Evolutionary conservation across 1,284 basidiomycete species (phyloP), one percentile per base, ranked within the genome.

Genomic region (Rhodotorula sp.): DNA sequence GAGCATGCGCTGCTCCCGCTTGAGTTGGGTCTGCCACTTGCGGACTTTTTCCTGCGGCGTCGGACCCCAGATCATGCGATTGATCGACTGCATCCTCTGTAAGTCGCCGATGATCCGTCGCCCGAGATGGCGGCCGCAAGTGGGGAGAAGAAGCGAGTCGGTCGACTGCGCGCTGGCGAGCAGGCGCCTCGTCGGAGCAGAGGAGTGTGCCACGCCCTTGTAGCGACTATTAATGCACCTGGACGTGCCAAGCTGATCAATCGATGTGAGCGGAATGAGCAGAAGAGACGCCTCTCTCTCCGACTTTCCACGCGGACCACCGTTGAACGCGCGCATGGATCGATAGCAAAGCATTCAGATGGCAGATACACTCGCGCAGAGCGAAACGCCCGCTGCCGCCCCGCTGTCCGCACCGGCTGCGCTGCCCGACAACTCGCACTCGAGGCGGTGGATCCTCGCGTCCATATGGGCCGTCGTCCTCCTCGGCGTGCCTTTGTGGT

Each of bases 11-110:
- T 88, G 85, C 81, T 97, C 91, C 65, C 86, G 81, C 60, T 91
- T 88, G 70, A 97, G 83, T 80, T 91, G 93, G 26, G 83, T 78
- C 80, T 96, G 93, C 95, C 95, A 97, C 81, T 86, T 85, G 62
- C 89, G 86, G 20, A 96, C 89, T 77, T 86, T 88, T 83, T 97
- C 95, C 81, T 97, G 93, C 48, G 95, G 89, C 0, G 93, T 91
- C 26, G 93, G 95, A 4, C 95, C 95, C 83, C 96, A 97, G 53
- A 98, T 82, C 81, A 95, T 94, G 62, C 91, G 87, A 78, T 91
- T 92, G 75, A 95, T 88, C 45, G 89, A 83, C 81, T 95, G 91
- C 91, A 95, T 93, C 15, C 45, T 5, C 14, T 26, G 4, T 22
- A 15, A 30, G 20, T 7, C 14, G 24, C 12, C 12, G 48, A 51